Conservation (phyloP, 257 asterid genomes). For the Marsdenia floribunda region DNA sequence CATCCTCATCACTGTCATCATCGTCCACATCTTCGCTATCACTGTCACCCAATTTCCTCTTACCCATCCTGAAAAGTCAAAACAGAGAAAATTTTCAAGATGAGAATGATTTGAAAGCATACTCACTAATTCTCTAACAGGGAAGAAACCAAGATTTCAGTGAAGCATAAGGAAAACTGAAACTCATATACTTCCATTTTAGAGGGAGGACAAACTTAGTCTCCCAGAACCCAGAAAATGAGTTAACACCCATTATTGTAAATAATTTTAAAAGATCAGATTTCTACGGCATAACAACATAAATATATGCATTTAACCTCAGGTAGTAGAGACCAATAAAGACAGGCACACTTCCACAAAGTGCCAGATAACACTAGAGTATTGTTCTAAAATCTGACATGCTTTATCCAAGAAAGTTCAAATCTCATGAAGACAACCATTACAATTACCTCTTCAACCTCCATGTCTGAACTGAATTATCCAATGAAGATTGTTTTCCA, state of each 20-base stretch:
- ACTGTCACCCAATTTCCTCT: constrained; percentile 56
- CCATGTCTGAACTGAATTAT: neutral
- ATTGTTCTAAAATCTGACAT: neutral
- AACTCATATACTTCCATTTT: neutral
- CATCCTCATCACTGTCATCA: constrained; percentile 35
- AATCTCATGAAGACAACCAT: neutral
- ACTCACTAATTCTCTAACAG: neutral
- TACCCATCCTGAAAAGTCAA: constrained; percentile 58
- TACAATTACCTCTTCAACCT: neutral
- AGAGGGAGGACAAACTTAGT: neutral
- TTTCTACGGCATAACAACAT: neutral
- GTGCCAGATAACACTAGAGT: neutral
- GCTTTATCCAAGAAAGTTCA: neutral
- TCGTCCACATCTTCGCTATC: constrained; percentile 59
- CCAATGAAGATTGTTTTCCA: no score
- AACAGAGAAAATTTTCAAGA: neutral
- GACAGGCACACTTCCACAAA: neutral
- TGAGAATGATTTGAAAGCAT: neutral
- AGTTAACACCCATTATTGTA: neutral
- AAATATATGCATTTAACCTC: neutral
- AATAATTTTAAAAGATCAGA: neutral
- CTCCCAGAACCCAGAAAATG: neutral
- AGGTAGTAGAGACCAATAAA: neutral
- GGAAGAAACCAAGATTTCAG: neutral
- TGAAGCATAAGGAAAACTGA: neutral